phyloP scores from a whole-genome alignment of 345 rosid genomes.

The Eutrema heterophyllum region DNA sequence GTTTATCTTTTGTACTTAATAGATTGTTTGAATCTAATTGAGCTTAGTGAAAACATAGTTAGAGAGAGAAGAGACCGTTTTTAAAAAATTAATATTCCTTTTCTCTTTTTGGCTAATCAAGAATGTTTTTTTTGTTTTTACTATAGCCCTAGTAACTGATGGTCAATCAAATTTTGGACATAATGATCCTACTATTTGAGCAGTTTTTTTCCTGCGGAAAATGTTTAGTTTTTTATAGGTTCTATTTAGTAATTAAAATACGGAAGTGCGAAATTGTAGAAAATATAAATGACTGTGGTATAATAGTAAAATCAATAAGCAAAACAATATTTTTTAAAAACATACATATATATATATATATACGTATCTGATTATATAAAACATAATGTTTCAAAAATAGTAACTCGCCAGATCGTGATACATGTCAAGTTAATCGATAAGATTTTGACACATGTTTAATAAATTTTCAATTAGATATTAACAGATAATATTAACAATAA shows the following conservation, averaged over 20 bases:
- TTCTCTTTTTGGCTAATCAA: slow-evolving; percentile 1
- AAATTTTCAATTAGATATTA: no score
- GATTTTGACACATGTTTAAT: no score
- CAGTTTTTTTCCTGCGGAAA: background rate
- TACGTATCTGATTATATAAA: no score
- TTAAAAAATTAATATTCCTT: background rate
- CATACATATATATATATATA: background rate
- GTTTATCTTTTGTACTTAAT: slow-evolving; percentile 21
- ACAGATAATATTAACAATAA: no score
- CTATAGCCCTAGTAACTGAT: background rate
- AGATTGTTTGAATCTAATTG: slow-evolving; percentile 26
- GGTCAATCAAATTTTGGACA: background rate
- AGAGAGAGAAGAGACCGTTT: background rate
- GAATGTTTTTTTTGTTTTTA: slow-evolving; percentile 14
- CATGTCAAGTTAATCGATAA: no score
- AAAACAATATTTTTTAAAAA: no score
- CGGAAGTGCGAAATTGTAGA: background rate
- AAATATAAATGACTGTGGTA: background rate
- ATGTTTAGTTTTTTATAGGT: background rate
- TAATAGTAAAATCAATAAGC: no score
- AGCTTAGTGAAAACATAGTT: slow-evolving; percentile 28
- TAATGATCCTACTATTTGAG: background rate
- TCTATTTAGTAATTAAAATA: background rate
- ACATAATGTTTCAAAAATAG: no score
- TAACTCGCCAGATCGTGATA: no score